phyloP scores from a whole-genome alignment of 768 basidiomycete species.

The Dioszegia crocea region DNA sequence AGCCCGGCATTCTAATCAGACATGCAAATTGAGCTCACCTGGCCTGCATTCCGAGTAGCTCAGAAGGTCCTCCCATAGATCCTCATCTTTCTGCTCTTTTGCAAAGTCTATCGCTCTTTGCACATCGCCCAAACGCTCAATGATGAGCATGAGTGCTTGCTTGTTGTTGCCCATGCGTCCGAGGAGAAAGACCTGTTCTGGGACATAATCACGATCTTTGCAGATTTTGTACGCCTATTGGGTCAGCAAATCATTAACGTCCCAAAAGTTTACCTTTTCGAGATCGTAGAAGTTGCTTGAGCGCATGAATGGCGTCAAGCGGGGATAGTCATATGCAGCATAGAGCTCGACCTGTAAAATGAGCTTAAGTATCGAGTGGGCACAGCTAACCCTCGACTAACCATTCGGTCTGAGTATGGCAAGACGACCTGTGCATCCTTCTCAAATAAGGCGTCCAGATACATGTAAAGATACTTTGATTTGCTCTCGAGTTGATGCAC shows the following conservation, averaged over 20 bases:
- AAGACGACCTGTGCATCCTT: slow-evolving; percentile 77
- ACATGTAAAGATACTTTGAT: slow-evolving; percentile 81
- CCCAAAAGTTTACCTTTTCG: slow-evolving; percentile 59
- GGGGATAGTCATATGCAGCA: slow-evolving; percentile 73
- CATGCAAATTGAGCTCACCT: slow-evolving; percentile 57
- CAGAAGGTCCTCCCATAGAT: slow-evolving; percentile 95
- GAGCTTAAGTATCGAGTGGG: neutral
- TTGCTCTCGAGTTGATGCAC: slow-evolving; percentile 75
- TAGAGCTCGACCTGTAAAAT: slow-evolving; percentile 71
- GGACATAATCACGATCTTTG: slow-evolving; percentile 76
- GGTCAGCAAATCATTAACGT: neutral
- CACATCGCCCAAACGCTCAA: slow-evolving; percentile 89
- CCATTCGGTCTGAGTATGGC: slow-evolving; percentile 80
- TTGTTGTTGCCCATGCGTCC: slow-evolving; percentile 98
- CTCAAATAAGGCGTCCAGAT: slow-evolving; percentile 82
- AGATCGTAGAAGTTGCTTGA: slow-evolving; percentile 87
- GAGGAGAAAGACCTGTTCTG: slow-evolving; percentile 95
- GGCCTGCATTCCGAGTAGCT: slow-evolving; percentile 92
- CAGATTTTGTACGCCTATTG: slow-evolving; percentile 78
- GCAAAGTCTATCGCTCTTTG: slow-evolving; percentile 94
- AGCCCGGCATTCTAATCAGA: too few relatives aligned
- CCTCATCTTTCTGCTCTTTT: slow-evolving; percentile 92
- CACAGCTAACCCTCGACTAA: slow-evolving; percentile 41
- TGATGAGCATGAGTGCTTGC: slow-evolving; percentile 86
- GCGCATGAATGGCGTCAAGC: slow-evolving; percentile 84